Conservation (phyloP, 2,329 filamentous ascomycete genomes). For the Penicillium sp. region DNA sequence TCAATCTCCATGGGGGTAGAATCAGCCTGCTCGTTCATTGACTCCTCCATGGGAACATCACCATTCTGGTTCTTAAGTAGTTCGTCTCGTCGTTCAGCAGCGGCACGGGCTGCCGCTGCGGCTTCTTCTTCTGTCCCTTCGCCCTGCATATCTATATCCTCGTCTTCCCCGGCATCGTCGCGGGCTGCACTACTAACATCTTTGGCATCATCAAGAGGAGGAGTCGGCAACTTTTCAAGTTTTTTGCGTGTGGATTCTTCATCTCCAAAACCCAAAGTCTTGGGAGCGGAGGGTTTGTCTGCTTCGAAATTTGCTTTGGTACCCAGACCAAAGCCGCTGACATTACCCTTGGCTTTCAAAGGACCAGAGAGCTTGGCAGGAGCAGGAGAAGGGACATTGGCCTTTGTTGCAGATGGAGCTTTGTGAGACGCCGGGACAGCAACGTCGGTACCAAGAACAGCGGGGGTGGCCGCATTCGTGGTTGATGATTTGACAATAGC, state of each 20-base stretch:
- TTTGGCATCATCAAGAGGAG: constrained; percentile 64
- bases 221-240: constrained; percentile 82
- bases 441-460: constrained; percentile 57
- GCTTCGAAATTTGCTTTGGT: constrained; percentile 64
- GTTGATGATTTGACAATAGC: constrained; percentile 73
- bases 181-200: constrained; percentile 58
- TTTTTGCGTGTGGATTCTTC: constrained; percentile 85
- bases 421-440: constrained; percentile 50
- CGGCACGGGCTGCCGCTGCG: constrained; percentile 78
- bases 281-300: constrained; percentile 67
- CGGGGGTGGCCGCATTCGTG: constrained; percentile 52
- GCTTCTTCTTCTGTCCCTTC: constrained; percentile 83
- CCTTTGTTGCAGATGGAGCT: constrained; percentile 40
- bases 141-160: constrained; percentile 72
- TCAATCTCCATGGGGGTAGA: constrained; percentile 42
- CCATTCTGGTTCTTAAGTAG: constrained; percentile 53
- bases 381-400: constrained; percentile 42
- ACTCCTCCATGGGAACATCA: constrained; percentile 49
- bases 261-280: constrained; percentile 80
- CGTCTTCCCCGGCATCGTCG: constrained; percentile 67
- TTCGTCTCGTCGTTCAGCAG: constrained; percentile 79
- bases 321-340: constrained; percentile 79
- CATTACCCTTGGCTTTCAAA: constrained; percentile 66
- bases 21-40: constrained; percentile 33
- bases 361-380: constrained; percentile 49